Conservation (phyloP, 1,139 yeast genomes). For the Diutina pseudorugosa region DNA sequence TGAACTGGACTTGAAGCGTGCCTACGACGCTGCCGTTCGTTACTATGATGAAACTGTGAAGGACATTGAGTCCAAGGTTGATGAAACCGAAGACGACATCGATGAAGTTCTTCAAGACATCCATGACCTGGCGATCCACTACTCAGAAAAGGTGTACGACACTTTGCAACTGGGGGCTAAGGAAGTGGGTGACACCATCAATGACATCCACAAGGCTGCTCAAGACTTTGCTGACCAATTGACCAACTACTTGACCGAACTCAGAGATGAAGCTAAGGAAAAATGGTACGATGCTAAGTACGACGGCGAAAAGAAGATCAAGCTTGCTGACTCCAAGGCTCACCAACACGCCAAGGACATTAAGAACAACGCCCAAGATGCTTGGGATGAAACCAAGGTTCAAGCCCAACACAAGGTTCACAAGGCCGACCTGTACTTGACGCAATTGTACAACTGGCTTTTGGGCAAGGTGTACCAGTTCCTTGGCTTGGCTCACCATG, state of each 20-base stretch:
- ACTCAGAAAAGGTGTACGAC: slow-evolving; percentile 10
- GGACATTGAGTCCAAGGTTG: slow-evolving; percentile 15
- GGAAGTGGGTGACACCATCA: slow-evolving; percentile 9
- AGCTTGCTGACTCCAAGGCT: slow-evolving; percentile 5
- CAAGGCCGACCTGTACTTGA: neutral
- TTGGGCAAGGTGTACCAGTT: neutral
- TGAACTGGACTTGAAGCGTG: slow-evolving; percentile 13
- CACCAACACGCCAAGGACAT: slow-evolving; percentile 7
- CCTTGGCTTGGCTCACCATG: neutral
- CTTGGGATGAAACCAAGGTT: neutral
- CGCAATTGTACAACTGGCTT: neutral
- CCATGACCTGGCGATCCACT: slow-evolving; percentile 14
- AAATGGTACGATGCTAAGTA: slow-evolving; percentile 2
- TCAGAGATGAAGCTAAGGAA: neutral
- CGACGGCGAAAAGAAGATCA: slow-evolving; percentile 6
- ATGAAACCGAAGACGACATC: slow-evolving; percentile 11
- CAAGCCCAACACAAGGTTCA: neutral
- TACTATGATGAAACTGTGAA: slow-evolving; percentile 30
- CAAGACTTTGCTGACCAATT: slow-evolving; percentile 6
- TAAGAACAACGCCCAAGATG: neutral
- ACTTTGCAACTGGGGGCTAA: slow-evolving; percentile 8
- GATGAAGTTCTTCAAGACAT: slow-evolving; percentile 14
- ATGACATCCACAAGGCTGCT: slow-evolving; percentile 13
- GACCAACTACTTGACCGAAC: neutral
- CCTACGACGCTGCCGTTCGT: slow-evolving; percentile 18